Conservation (phyloP, 2,329 filamentous ascomycete genomes). For the Neospermospora avenae region DNA sequence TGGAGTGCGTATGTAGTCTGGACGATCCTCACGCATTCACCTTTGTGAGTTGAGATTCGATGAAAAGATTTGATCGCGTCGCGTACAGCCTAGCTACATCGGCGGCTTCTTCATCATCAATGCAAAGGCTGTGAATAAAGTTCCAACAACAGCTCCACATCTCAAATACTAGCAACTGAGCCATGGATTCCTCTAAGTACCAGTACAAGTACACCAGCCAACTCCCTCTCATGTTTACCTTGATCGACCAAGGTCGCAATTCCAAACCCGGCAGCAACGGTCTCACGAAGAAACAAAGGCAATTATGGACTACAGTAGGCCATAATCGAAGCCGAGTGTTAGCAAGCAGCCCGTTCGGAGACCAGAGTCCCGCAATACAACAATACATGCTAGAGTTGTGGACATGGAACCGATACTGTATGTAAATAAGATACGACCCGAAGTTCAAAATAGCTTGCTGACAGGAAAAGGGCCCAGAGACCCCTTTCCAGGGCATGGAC, state of each 20-base stretch:
- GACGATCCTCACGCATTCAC: no score
- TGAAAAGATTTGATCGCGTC: no score
- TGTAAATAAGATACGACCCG: not conserved
- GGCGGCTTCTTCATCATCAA: no score
- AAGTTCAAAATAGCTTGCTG: not conserved
- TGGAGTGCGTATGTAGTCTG: no score
- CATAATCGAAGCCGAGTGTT: not conserved
- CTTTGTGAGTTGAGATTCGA: no score
- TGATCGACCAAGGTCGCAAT: not conserved
- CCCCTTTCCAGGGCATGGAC: not conserved
- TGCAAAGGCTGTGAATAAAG: no score
- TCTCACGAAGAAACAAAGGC: not conserved
- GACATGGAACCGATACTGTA: slow-evolving; percentile 4
- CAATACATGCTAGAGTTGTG: slow-evolving; percentile 2
- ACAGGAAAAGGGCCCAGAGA: not conserved
- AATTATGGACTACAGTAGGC: not conserved
- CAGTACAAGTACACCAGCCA: not conserved
- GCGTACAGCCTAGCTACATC: no score
- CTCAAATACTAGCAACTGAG: not conserved
- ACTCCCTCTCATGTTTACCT: slow-evolving; percentile 2
- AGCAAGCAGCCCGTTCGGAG: no score
- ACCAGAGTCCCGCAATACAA: slow-evolving; percentile 3
- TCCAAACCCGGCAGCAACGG: not conserved
- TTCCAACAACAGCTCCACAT: not conserved
- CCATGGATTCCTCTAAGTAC: not conserved